Evolutionary conservation across 371 early-diverging fungal genomes (phyloP), one percentile per base, ranked within the genome.

Genomic region (Amoeboaphelidium protococcarum): DNA sequence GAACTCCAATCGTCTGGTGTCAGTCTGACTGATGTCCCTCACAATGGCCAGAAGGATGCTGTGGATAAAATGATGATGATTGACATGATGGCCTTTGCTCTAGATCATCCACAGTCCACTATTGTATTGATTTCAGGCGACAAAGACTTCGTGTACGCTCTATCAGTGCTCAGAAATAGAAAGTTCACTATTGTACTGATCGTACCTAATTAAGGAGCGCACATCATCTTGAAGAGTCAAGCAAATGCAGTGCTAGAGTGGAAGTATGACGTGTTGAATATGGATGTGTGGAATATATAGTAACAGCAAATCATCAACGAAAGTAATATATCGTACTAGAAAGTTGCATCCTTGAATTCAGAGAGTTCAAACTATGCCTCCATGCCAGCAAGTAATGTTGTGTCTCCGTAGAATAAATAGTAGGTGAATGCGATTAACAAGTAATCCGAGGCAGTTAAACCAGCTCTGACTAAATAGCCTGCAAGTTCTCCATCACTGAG

Each of bases 51-150:
- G 25, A 54, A 54, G 26, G 54, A 54, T 47, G 51, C 54, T n/a
- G 54, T 52, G 13, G 54, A 54, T 31, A 54, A 54, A 42, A 54
- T 54, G 54, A 54, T 54, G 10, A 20, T 54, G 4, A 52, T 54
- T 0, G 54, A 54, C 31, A 50, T 54, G 54, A 23, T 54, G 2
- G 21, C 54, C 16, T 54, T 47, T 42, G 47, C 48, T 0, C 43
- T 54, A 4, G 54, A 54, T 47, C 22, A 27, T 31, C 54, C 52
- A 42, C 54, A 52, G 42, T 41, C 46, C 1, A 54, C 54, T 22
- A 54, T 54, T 31, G 52, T 54, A 3, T 21, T 54, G 41, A 55
- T 54, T 23, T 52, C 52, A 10, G 54, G 54, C 2, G 54, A 54
- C 25, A 40, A 50, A 24, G 54, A 54, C 31, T 54, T 51, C 41